These are phyloP conservation scores for Serendipita sp. DNA, from an alignment of 1,284 basidiomycete species.

Conservation along the genomic window DNA sequence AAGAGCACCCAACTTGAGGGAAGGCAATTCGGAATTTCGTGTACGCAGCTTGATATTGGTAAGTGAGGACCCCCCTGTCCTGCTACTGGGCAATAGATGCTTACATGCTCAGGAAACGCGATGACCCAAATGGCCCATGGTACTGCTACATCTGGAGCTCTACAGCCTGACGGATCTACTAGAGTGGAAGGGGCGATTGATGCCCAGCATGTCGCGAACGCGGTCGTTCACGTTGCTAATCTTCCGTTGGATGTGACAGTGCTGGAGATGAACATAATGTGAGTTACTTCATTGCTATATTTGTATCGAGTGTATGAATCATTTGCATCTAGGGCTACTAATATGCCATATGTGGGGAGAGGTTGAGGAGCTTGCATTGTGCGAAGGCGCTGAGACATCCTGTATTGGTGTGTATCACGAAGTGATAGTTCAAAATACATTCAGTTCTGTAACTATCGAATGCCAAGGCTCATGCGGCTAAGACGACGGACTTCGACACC, in stretches of 20 bases:
- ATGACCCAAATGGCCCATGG: conserved; percentile 29
- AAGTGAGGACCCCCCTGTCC: not conserved
- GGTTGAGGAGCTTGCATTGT: conserved; percentile 27
- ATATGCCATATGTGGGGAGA: conserved; percentile 47
- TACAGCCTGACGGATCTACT: conserved; percentile 54
- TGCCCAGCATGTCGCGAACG: conserved; percentile 52
- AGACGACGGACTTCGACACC: no score
- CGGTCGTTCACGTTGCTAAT: conserved; percentile 54
- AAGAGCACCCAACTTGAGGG: conserved; percentile 66
- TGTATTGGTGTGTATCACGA: no score
- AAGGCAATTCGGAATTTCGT: conserved; percentile 54
- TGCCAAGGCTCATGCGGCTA: no score
- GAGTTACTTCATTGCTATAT: conserved; percentile 20
- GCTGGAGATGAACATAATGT: conserved; percentile 63
- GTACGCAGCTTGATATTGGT: conserved; percentile 74
- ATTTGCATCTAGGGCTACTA: conserved; percentile 31
- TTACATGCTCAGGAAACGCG: not conserved
- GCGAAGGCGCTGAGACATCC: not conserved
- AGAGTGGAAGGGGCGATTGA: conserved; percentile 52
- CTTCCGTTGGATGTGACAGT: conserved; percentile 57
- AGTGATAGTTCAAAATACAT: no score
- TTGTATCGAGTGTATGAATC: not conserved
- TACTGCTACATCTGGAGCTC: conserved; percentile 29
- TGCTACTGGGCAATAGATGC: not conserved
- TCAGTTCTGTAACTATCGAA: no score